These are phyloP conservation scores for Sonneratia caseolaris DNA, from an alignment of 345 rosid genomes.

Conservation along the genomic window DNA sequence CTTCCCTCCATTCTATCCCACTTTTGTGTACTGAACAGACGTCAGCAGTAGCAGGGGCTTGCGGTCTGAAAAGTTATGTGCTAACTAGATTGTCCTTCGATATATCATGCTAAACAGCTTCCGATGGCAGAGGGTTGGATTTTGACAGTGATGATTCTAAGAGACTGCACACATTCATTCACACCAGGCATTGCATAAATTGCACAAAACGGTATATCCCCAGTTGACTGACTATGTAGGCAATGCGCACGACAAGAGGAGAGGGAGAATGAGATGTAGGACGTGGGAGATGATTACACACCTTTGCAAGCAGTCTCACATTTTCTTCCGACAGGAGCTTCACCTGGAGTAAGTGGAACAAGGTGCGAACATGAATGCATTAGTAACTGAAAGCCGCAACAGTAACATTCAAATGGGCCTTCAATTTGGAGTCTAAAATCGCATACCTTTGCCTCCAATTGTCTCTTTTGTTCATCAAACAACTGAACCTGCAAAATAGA, in stretches of 20 bases:
- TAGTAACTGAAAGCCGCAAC: neutral
- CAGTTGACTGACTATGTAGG: neutral
- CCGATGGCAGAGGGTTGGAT: too few species aligned
- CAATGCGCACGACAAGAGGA: neutral
- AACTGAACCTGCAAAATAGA: slow-evolving; percentile 13
- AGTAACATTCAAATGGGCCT: neutral
- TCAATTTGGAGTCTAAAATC: neutral
- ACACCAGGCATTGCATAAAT: neutral
- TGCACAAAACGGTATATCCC: neutral
- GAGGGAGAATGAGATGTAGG: neutral
- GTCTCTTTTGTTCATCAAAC: slow-evolving; percentile 14
- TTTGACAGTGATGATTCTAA: neutral
- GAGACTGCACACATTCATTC: neutral
- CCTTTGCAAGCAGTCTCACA: slow-evolving; percentile 4
- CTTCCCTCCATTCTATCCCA: too few species aligned
- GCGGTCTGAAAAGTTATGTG: too few species aligned
- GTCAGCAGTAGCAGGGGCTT: too few species aligned
- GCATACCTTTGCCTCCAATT: slow-evolving; percentile 13
- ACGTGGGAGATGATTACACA: slow-evolving; percentile 1
- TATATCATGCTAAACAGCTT: too few species aligned
- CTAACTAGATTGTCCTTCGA: too few species aligned
- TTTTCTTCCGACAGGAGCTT: slow-evolving; percentile 3
- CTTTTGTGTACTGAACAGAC: too few species aligned
- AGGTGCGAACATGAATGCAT: neutral
- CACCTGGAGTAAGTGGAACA: neutral